Evolutionary conservation across 345 rosid genomes (phyloP).

Genomic region (Murraya koenigii): DNA sequence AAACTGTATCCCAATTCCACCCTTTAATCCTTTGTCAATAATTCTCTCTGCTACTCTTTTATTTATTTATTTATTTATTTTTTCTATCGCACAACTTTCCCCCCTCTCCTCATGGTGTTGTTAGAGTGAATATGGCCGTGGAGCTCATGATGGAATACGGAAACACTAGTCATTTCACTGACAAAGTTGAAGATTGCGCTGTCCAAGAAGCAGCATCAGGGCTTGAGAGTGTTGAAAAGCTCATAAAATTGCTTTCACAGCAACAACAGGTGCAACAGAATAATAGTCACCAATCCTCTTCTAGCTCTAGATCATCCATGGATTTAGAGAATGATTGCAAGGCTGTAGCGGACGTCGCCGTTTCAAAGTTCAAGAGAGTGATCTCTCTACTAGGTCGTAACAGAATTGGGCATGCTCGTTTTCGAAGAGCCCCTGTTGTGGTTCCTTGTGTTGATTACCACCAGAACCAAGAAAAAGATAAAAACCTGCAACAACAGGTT

Average conservation of each 20-base stretch:
- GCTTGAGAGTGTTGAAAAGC: slow-evolving; percentile 68
- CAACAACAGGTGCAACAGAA: slow-evolving; percentile 16
- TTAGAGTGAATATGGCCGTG: slow-evolving; percentile 45
- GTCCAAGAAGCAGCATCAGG: slow-evolving; percentile 91
- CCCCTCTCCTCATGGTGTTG: slow-evolving; percentile 8
- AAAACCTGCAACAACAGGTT: neutral
- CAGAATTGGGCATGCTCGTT: slow-evolving; percentile 93
- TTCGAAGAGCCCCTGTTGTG: slow-evolving; percentile 60
- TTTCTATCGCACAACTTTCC: neutral
- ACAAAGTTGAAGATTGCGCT: slow-evolving; percentile 50
- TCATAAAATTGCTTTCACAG: slow-evolving; percentile 67
- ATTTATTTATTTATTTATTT: slow-evolving; percentile 3
- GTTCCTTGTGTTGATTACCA: neutral
- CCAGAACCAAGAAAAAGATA: slow-evolving; percentile 20
- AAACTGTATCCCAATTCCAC: neutral
- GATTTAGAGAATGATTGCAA: slow-evolving; percentile 58
- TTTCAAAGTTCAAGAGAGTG: slow-evolving; percentile 76
- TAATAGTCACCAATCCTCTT: slow-evolving; percentile 2
- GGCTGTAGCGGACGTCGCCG: slow-evolving; percentile 63
- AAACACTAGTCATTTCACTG: slow-evolving; percentile 29
- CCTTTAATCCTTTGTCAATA: slow-evolving; percentile 34
- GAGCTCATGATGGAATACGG: slow-evolving; percentile 48
- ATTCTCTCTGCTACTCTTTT: neutral
- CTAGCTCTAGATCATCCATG: slow-evolving; percentile 24
- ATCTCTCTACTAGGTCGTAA: slow-evolving; percentile 83